Base-by-base conservation (phyloP, 805 yeast genomes). In the Kluyveromyces starmeri region DNA sequence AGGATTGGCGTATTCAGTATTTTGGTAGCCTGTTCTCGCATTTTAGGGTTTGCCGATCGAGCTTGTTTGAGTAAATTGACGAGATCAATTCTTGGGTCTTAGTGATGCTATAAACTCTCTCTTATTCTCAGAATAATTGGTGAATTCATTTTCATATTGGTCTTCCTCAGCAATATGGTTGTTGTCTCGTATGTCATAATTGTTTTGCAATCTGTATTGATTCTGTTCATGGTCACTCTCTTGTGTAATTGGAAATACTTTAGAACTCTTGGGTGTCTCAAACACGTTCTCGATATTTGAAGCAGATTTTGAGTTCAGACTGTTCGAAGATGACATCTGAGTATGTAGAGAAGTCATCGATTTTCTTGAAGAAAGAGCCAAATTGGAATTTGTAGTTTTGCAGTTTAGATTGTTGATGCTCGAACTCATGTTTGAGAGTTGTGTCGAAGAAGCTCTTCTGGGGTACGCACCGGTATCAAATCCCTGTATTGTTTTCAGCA, bases 131-230 rank as follows among this genome's bases (percentile, higher is more conserved):
- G 60, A 48, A 41, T 69, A 68, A 41, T 67, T 68, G 1, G 73
- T 65, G 34, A 64, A 66, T 32, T 65, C 69, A 38, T 66, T 64
- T 43, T 62, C 68, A 37, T 64, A 64, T 38, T 62, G 67, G 41
- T 64, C 69, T 37, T 64, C 69, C 36, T 64, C 67, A n/a, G 55
- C 53, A 11, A 63, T 62, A 32, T 60, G 63, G 28, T 47, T 37
- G 1, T 51, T 42, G 27, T 55, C 54, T 5, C 39, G 42, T 9
- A 48, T 39, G 24, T 59, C 51, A 38, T 59, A 58, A 40, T 56
- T 59, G 36, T 58, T 58, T 38, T 56, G 58, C 36, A 59, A 34
- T 19, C 47, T 48, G 37, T 59, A 59, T 5, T 44, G 53, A 7
- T 42, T 51, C 21, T 11, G 29, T 35, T 6, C 28, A n/a, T n/a